Base-by-base conservation (phyloP, 306 rosid genomes). In the Acmispon strigosus region DNA sequence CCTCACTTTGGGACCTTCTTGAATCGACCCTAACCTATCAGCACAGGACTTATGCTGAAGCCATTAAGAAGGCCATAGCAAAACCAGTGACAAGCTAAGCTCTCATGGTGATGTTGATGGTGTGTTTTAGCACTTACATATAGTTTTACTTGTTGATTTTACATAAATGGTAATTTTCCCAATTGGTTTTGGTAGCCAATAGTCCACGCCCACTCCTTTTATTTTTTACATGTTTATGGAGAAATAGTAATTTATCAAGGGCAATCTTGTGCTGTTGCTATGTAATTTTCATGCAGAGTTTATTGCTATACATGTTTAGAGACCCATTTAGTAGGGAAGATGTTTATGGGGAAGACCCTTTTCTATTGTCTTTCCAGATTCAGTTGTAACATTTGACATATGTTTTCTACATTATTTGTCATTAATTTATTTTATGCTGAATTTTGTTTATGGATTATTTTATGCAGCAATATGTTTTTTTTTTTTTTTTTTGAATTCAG, bases 11-110 rank as follows among this genome's bases (percentile, higher is more conserved):
- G 92, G 92, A 92, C 73, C 78, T 92, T 67, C 98, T 92, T 74
- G 98, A 92, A 44, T 89, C 96, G 24, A 92, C 98, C 37, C 92
- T 92, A 74, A 89, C 96, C 36, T 92, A 92, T 78, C 98, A 92
- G 78, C 98, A 92, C 65, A 85, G 88, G 79, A 92, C 98, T 27
- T 92, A 92, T 29, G 95, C 98, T 0, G 92, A 90, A 82, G 96
- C 98, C 19, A 37, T 92, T 5, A 90, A 85, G 87, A 86, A 83
- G 76, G 84, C 73, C 22, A 82, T 81, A 47, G 87, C 96, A 44
- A 84, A 92, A 73, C 88, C 96, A 50, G 80, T 83, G 61, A 82
- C 91, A 73, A 88, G 73, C 81, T 92, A 87, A 76, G 22, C 67
- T 18, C 32, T 5, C 6, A 10, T 22, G 78, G 15, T 62, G 37